A percentile compares a stretch with the other conserved stretches of the same genome.
Conservation (phyloP, 2,329 filamentous ascomycete species). For the Penicillium concentricum region DNA sequence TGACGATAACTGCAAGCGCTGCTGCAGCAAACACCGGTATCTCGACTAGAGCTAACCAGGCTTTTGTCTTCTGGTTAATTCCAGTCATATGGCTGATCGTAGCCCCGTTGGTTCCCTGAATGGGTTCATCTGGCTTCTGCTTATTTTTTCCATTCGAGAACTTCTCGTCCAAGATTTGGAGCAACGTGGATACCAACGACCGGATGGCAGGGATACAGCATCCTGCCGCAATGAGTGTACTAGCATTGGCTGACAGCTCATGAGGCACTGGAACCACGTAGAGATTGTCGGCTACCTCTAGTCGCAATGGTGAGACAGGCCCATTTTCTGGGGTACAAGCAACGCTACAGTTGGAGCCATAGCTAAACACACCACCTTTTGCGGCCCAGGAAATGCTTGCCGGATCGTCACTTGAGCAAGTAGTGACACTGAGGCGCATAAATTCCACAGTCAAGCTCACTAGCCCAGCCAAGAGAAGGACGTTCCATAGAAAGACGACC, state of each 20-base stretch:
- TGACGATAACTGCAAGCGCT: constrained; percentile 48
- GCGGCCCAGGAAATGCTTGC: constrained; percentile 35
- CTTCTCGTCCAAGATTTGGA: constrained; percentile 58
- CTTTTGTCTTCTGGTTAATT: constrained; percentile 37
- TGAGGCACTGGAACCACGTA: constrained; percentile 61
- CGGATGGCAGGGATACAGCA: constrained; percentile 66
- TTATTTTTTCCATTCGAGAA: constrained; percentile 37
- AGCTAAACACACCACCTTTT: constrained; percentile 31
- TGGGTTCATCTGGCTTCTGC: constrained; percentile 38
- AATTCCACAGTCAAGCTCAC: too few relatives aligned
- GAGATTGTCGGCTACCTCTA: constrained; percentile 59
- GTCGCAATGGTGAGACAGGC: constrained; percentile 57
- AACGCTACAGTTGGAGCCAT: constrained; percentile 14
- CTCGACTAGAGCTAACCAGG: constrained; percentile 47
- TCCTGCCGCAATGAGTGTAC: constrained; percentile 60
- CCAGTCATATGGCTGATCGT: constrained; percentile 51
- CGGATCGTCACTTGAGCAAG: too few relatives aligned
- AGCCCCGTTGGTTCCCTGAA: constrained; percentile 57
- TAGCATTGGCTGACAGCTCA: constrained; percentile 58
- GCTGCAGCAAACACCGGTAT: constrained; percentile 60
- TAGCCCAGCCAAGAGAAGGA: too few relatives aligned
- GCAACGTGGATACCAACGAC: constrained; percentile 61
- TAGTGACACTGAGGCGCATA: too few relatives aligned
- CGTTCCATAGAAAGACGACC: too few relatives aligned
- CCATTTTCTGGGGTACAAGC: constrained; percentile 6